Base-by-base conservation (phyloP, 495 filamentous ascomycete genomes). In the Penicillium malachiteum region DNA sequence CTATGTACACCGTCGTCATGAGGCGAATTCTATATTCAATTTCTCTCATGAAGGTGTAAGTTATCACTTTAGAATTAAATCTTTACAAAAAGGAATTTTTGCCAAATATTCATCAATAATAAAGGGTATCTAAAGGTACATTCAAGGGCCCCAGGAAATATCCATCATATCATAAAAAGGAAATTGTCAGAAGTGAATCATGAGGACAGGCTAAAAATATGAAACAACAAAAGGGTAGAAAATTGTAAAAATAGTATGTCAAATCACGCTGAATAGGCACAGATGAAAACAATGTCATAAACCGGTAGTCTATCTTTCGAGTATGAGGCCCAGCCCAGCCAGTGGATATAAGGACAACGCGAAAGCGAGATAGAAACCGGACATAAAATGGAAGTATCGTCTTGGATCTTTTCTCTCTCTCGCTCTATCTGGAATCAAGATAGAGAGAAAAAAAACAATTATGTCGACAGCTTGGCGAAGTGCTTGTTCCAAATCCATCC, bases 401-500 rank as follows among this genome's bases (percentile, higher is more conserved):
- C 41, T 26, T 26, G 2, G 35, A n/a, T 38, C 26, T 44, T 26
- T 9, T 30, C 41, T 16, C 41, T 16, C 41, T 2, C 21, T 2
- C 21, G 4, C 21, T 26, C 21, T 26, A 26, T 26, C 4, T 26
- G 21, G 21, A 26, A 26, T 37, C 12, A 13, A 37, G 34, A 37
- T 37, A 37, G 34, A 40, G 17, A 14, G 7, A 26, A n/a, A n/a
- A n/a, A n/a, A n/a, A n/a, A n/a, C n/a, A n/a, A 26, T 63, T 53
- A 72, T 21, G 54, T 62, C 7, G 86, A 86, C 57, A 91, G 66
- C 54, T 89, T 90, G 46, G 88, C 90, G 74, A 98, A 97, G 73
- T 98, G 94, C 67, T 96, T 95, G 63, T 89, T 94, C 94, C 94
- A 98, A 57, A 98, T 96, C 94, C 94, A 98, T 40, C 94, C 94